Percentiles rank a stretch among this genome's conserved stretches.
phyloP scores from a whole-genome alignment of 2,329 filamentous ascomycete genomes.

The Pseudodiploospora longispora region DNA sequence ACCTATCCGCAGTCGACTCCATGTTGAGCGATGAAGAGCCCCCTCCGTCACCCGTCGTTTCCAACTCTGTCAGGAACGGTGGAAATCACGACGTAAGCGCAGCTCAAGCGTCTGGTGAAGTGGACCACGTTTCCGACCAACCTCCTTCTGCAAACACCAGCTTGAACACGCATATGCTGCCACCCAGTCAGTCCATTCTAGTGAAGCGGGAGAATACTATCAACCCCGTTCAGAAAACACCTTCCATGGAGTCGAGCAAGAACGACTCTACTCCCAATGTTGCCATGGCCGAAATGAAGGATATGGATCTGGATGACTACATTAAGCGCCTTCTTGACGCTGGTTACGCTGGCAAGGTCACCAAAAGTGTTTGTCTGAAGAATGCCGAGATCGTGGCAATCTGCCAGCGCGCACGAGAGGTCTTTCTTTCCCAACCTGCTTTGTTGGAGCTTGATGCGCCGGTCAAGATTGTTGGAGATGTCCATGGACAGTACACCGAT shows the following conservation, averaged over 20 bases:
- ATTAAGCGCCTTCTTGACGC: conserved; percentile 91
- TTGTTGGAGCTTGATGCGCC: conserved; percentile 86
- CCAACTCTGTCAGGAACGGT: conserved; percentile 63
- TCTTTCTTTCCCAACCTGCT: conserved; percentile 85
- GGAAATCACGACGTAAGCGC: conserved; percentile 72
- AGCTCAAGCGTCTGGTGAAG: conserved; percentile 80
- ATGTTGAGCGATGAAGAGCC: conserved; percentile 45
- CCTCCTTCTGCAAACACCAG: conserved; percentile 63
- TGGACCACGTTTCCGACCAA: conserved; percentile 88
- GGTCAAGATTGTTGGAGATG: conserved; percentile 95
- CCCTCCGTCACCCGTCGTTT: conserved; percentile 82
- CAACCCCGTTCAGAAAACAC: conserved; percentile 50
- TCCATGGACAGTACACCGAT: conserved; percentile 95
- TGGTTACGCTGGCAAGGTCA: conserved; percentile 92
- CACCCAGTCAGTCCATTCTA: conserved; percentile 82
- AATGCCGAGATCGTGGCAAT: conserved; percentile 96
- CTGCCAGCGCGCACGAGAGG: conserved; percentile 79
- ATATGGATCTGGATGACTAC: conserved; percentile 93
- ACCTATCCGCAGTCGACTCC: conserved; percentile 33
- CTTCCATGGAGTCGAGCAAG: conserved; percentile 35
- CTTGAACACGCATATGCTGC: conserved; percentile 50
- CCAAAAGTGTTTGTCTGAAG: conserved; percentile 93
- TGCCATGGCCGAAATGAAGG: conserved; percentile 83
- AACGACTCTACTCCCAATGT: conserved; percentile 47
- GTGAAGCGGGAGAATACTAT: conserved; percentile 68